Evolutionary conservation across 169 alveolate genomes (phyloP).

Genomic region (Cryptosporidium baileyi): DNA sequence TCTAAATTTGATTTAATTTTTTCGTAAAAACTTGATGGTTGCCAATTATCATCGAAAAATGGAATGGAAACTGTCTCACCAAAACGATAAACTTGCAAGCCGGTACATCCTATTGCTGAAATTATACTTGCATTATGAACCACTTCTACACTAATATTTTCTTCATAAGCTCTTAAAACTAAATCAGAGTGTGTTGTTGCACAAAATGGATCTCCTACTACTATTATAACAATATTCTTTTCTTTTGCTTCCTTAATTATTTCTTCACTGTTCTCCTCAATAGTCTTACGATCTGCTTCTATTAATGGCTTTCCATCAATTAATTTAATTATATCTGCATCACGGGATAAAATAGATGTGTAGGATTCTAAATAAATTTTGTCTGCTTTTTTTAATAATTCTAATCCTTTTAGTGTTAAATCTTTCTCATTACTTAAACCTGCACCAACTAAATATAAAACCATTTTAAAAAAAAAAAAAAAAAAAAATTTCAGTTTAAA

Average conservation of each 20-base stretch:
- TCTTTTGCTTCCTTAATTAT: constrained; percentile 87
- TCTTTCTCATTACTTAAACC: constrained; percentile 93
- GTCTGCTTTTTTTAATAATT: constrained; percentile 85
- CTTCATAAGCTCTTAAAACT: constrained; percentile 88
- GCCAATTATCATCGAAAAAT: constrained; percentile 96
- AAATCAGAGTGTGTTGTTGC: constrained; percentile 97
- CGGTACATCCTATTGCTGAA: constrained; percentile 79
- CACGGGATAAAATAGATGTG: constrained; percentile 89
- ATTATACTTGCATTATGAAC: constrained; percentile 94
- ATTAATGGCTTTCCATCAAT: constrained; percentile 85
- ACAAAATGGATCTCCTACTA: constrained; percentile 95
- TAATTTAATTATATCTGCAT: constrained; percentile 80
- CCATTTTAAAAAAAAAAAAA: too few species aligned
- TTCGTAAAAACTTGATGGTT: constrained; percentile 95
- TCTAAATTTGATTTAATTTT: constrained; percentile 89
- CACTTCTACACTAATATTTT: constrained; percentile 89
- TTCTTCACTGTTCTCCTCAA: constrained; percentile 89
- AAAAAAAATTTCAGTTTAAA: background rate
- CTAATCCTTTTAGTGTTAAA: constrained; percentile 90
- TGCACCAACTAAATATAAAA: constrained; percentile 90
- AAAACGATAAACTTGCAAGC: constrained; percentile 92
- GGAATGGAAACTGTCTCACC: constrained; percentile 99
- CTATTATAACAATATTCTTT: constrained; percentile 86
- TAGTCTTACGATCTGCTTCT: constrained; percentile 93
- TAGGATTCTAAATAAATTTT: constrained; percentile 90